Percentiles rank a stretch among this genome's conserved stretches.
These are phyloP conservation scores for Lactifluus hygrophoroides DNA, from an alignment of 768 basidiomycete genomes.

Conservation along the genomic window DNA sequence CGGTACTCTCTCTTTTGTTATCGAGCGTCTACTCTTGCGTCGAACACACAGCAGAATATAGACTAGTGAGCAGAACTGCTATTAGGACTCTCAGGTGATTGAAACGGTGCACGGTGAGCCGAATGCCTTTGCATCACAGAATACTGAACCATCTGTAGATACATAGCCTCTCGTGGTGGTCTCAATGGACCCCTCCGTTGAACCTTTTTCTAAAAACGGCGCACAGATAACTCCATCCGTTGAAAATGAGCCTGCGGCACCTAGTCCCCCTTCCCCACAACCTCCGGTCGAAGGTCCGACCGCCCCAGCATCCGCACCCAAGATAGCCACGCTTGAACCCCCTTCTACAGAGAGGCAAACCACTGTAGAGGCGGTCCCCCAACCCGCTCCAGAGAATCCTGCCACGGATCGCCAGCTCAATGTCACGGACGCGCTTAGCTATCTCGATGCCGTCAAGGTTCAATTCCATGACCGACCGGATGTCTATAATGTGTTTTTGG, in stretches of 20 bases:
- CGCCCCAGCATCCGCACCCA: not conserved
- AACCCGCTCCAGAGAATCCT: slow-evolving; percentile 5
- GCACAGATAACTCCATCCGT: not conserved
- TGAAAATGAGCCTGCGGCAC: not conserved
- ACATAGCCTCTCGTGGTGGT: not conserved
- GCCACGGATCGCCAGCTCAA: slow-evolving; percentile 40
- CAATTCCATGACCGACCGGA: slow-evolving; percentile 52
- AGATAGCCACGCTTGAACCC: not conserved
- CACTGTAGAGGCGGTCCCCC: not conserved
- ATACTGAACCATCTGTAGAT: not conserved
- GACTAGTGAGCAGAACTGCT: not conserved
- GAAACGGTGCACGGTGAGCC: not conserved
- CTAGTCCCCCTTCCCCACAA: not conserved
- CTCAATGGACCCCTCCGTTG: slow-evolving; percentile 1
- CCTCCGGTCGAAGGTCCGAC: not conserved
- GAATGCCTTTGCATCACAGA: not conserved
- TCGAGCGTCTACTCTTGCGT: not conserved
- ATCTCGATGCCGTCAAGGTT: slow-evolving; percentile 56
- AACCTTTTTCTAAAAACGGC: not conserved
- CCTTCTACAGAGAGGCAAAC: not conserved
- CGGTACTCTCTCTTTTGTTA: not conserved
- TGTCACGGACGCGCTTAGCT: slow-evolving; percentile 53
- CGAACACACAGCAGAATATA: not conserved
- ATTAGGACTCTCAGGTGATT: not conserved
- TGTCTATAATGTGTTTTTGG: slow-evolving; percentile 55